A percentile compares a stretch with the other conserved stretches of the same genome.
Conservation (phyloP, 805 yeast genomes). For the Grigorovia yakushimaensis region DNA sequence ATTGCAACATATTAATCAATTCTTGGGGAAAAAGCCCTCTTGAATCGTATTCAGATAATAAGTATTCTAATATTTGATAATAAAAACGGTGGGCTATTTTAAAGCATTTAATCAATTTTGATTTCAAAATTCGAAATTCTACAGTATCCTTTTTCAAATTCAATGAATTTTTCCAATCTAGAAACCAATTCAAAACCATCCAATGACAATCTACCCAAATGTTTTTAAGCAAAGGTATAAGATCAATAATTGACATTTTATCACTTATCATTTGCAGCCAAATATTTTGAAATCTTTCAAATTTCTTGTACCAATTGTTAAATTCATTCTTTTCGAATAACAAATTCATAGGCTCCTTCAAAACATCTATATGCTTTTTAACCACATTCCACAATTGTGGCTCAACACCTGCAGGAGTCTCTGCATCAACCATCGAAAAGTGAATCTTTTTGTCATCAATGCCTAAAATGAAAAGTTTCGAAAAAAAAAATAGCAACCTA, state of each 20-base stretch:
- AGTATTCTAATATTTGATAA: constrained; percentile 28
- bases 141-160: constrained; percentile 23
- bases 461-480: background rate
- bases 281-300: background rate
- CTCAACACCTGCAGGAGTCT: background rate
- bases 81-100: constrained; percentile 43
- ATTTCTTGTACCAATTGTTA: background rate
- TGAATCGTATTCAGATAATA: constrained; percentile 7
- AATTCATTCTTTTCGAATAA: background rate
- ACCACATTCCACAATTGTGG: background rate
- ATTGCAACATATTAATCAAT: constrained; percentile 2
- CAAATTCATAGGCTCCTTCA: background rate
- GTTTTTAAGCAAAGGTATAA: background rate
- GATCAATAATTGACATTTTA: background rate
- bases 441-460: background rate
- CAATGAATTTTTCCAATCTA: background rate
- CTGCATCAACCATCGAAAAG: background rate
- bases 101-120: constrained; percentile 40
- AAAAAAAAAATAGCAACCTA: background rate
- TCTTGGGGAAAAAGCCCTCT: background rate
- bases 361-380: background rate
- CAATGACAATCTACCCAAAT: background rate
- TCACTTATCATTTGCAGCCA: background rate
- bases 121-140: constrained; percentile 48
- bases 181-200: background rate